Evolutionary conservation across 1,139 yeast species (phyloP), one percentile per base, ranked within the genome.

Genomic region (Ashbya aceris): DNA sequence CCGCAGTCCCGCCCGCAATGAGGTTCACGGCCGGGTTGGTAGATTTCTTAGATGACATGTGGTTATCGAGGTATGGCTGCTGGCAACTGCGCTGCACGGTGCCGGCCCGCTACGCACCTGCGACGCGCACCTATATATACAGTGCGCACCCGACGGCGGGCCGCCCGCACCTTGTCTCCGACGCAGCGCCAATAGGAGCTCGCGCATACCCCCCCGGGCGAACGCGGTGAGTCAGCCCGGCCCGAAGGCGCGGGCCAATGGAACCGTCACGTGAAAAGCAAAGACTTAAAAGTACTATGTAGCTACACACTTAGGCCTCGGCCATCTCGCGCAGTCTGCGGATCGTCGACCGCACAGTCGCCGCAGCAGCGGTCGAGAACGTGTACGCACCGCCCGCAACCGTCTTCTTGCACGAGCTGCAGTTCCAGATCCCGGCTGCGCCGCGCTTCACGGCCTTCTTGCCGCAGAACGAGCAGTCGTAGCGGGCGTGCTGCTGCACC

Each of bases 301-400:
- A 29, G 13, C 31, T 29, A 11, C 13, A 29, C 31, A 29, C 51
- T 79, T 87, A 93, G 70, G 95, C 98, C 77, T 93, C 98, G 76
- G 95, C 96, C 79, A 93, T 73, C 70, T 93, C 99, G 83, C 99
- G 87, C 77, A 93, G 85, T 83, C 99, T 95, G 81, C 98, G 91
- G 78, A 93, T 91, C 73, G 98, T 91, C 58, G 98, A 89, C 83
- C 99, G 89, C 73, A 89, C 97, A 64, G 98, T 93, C 73, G 96
- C 95, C 68, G 98, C 99, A 70, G 98, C 97, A 68, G 97, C 93
- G 64, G 97, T 89, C 68, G 95, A 83, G 59, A 91, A 91, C 66
- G 96, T 80, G 91, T 93, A 93, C 74, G 99, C 99, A 81, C 98
- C 99, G 72, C 99, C 99, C 64, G 99, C 98, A 68, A 91, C 86